A percentile compares a stretch with the other conserved stretches of the same genome.
These are phyloP conservation scores for Penicillium hordei DNA, from an alignment of 2,329 filamentous ascomycete species.

Conservation along the genomic window DNA sequence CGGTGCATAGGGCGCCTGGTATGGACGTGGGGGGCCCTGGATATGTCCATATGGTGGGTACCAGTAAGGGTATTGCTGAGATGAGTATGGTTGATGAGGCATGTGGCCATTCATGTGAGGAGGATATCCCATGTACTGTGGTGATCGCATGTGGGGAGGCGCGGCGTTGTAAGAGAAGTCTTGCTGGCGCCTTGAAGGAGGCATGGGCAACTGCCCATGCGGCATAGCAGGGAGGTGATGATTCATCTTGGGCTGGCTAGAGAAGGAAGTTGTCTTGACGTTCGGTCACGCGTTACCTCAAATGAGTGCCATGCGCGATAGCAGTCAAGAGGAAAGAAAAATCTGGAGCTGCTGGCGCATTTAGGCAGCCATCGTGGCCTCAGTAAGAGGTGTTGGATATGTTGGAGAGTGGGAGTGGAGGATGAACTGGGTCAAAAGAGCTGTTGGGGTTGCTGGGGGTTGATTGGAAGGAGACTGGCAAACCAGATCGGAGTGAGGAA, in stretches of 20 bases:
- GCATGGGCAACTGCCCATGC: slow-evolving; percentile 53
- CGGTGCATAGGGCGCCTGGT: slow-evolving; percentile 42
- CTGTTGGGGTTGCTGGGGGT: slow-evolving; percentile 11
- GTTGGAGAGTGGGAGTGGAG: slow-evolving; percentile 3
- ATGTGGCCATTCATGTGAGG: slow-evolving; percentile 58
- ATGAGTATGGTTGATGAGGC: slow-evolving; percentile 47
- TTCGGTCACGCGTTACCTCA: slow-evolving; percentile 42
- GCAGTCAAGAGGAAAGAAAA: slow-evolving; percentile 23
- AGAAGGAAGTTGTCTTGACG: slow-evolving; percentile 34
- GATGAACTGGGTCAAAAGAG: slow-evolving; percentile 12
- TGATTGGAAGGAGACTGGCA: slow-evolving; percentile 10
- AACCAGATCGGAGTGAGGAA: neutral
- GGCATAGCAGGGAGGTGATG: slow-evolving; percentile 47
- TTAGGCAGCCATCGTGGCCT: slow-evolving; percentile 41
- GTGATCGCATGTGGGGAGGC: slow-evolving; percentile 55
- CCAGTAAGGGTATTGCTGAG: slow-evolving; percentile 49
- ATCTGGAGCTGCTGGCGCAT: slow-evolving; percentile 22
- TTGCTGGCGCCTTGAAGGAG: slow-evolving; percentile 49
- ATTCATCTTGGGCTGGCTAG: slow-evolving; percentile 45
- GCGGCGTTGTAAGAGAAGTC: slow-evolving; percentile 46
- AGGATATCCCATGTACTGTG: slow-evolving; percentile 60
- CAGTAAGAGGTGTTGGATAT: slow-evolving; percentile 12
- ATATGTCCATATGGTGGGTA: slow-evolving; percentile 45
- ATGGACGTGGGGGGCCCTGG: slow-evolving; percentile 42
- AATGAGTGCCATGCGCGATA: slow-evolving; percentile 42